Conservation (phyloP, 192 early-diverging fungal species). For the Podila minutissima region DNA sequence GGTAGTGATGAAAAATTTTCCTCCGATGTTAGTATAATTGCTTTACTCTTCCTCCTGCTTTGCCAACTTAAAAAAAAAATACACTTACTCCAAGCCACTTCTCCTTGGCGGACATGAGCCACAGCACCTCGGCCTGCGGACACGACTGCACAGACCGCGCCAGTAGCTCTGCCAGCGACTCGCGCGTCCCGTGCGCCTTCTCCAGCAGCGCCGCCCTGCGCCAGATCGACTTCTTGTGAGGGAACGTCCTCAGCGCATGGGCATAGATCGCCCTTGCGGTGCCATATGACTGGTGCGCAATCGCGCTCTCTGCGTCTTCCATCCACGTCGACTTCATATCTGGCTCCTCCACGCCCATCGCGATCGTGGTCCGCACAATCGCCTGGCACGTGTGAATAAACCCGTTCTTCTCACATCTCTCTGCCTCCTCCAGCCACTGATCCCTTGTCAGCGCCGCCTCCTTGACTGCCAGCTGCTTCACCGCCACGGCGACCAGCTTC, state of each 20-base stretch:
- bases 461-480: constrained; percentile 68
- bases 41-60: too few species aligned
- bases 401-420: constrained; percentile 81
- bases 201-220: constrained; percentile 86
- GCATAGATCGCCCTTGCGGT: constrained; percentile 92
- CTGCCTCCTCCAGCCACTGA: constrained; percentile 91
- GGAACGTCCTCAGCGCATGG: constrained; percentile 79
- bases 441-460: constrained; percentile 82
- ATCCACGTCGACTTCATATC: constrained; percentile 86
- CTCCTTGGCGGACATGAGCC: constrained; percentile 98
- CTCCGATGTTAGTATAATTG: neutral
- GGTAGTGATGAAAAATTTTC: neutral
- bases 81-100: constrained; percentile 78
- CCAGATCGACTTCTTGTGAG: constrained; percentile 87
- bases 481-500: constrained; percentile 77
- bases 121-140: constrained; percentile 92
- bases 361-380: constrained; percentile 83
- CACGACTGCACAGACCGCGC: constrained; percentile 88
- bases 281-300: constrained; percentile 66
- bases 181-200: constrained; percentile 80
- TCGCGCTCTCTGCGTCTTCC: constrained; percentile 87
- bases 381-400: constrained; percentile 82
- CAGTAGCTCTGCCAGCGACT: constrained; percentile 80
- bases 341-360: constrained; percentile 79
- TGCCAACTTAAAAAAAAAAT: neutral